Base-by-base conservation (phyloP, 2,329 filamentous ascomycete genomes). In the Alternaria viburni region DNA sequence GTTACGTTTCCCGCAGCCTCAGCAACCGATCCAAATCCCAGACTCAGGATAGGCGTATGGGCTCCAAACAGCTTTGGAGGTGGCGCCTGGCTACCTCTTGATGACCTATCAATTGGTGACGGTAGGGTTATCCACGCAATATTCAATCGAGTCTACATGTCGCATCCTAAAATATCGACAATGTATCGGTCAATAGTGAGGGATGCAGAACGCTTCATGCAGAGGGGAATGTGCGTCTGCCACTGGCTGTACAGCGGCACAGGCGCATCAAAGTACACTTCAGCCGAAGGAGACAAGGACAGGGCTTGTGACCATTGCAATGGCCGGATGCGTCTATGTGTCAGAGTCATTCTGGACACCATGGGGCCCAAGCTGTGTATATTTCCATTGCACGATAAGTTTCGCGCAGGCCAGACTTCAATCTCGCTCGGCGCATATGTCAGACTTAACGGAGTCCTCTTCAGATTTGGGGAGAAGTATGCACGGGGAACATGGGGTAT, bases 241-340 rank as follows among this genome's bases (percentile, higher is more conserved):
- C 8, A 41, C 36, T 41, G 0, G 0, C 1, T 41, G 36, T 41
- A 41, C n/a, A 0, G n/a, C n/a, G 3, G 36, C 5, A 17, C n/a
- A 41, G 36, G 15, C 15, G 36, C 36, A 17, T 41, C 36, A 17
- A 41, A 41, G n/a, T 41, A 41, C 15, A 41, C 36, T 17, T 17
- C 36, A 17, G 36, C 36, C n/a, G 36, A 41, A 17, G 36, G n/a
- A 41, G 36, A 41, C n/a, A 41, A 41, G 9, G 36, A 41, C 36
- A 41, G n/a, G n/a, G n/a, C 36, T 41, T 41, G 36, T 41, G 36
- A 41, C n/a, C 36, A 41, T 41, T 41, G 36, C 36, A 41, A 41
- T 41, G 36, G n/a, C 36, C 15, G 36, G 36, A 17, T 41, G n/a
- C 36, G 36, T 17, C 36, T 41, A 17, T 41, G 36, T 41, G n/a